Base-by-base conservation (phyloP, 768 basidiomycete genomes). In the Dendrothele bispora region DNA sequence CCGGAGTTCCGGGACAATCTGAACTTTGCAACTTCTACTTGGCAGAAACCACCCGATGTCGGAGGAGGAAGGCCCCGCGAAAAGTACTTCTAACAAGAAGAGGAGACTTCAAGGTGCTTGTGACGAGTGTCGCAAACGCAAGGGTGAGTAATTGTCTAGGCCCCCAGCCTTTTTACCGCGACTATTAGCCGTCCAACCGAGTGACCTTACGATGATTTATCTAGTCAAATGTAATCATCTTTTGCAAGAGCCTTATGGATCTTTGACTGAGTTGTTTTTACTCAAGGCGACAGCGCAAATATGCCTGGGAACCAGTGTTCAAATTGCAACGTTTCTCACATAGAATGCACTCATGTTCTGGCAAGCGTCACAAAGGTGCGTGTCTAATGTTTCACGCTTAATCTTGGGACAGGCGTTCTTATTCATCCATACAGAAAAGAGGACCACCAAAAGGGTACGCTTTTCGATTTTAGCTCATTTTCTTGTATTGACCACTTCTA, bases 81-180 rank as follows among this genome's bases (percentile, higher is more conserved):
- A n/a, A n/a, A n/a, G n/a, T n/a, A n/a, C n/a, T n/a, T n/a, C n/a
- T n/a, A n/a, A 36, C 46, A 48, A 48, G 18, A 48, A 21, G 36
- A 36, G 37, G 8, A 25, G 46, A 18, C 11, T 48, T 3, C 46
- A 43, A 36, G 28, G 38, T 20, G 34, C 48, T 15, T 84, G 83
- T 55, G 82, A 83, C 50, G 68, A 75, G 1, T 84, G 82, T 57
- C 67, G 83, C 27, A 68, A 78, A 49, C 83, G 83, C 68, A 84
- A 84, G 62, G 73, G 79, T 74, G 41, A 53, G 67, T 42, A 73
- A 74, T 78, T 56, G 68, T 75, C 5, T 37, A 49, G 77, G 74
- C 72, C 64, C 64, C 66, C 28, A 15, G 6, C 3, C 14, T 8
- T 3, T 34, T 20, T 20, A 15, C 17, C 17, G 18, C 17, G 18